A percentile compares a stretch with the other conserved stretches of the same genome.
Evolutionary conservation across 1,139 yeast genomes (phyloP).

Genomic region (Zygosaccharomyces pseudobailii): DNA sequence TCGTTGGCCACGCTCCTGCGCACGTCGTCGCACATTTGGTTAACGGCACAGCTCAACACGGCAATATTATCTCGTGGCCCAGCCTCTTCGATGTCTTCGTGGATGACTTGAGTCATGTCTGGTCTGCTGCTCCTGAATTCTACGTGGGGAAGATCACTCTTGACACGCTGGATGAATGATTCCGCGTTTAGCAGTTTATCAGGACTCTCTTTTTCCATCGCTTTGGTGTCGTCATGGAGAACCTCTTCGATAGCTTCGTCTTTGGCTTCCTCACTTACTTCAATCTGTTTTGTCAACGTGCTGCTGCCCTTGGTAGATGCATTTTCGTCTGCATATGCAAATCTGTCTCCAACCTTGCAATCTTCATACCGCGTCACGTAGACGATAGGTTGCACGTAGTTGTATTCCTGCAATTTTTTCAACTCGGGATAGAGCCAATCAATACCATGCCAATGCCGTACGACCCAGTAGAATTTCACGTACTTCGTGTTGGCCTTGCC

Average conservation of each 20-base stretch:
- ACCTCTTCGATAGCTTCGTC: not conserved
- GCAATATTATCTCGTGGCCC: conserved; percentile 8
- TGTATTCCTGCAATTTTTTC: conserved; percentile 5
- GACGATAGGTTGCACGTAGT: conserved; percentile 11
- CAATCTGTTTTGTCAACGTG: not conserved
- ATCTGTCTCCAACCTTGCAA: conserved; percentile 1
- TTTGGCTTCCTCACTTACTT: not conserved
- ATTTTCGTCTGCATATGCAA: not conserved
- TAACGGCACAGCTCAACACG: conserved; percentile 17
- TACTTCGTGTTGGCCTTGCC: conserved; percentile 17
- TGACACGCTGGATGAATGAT: not conserved
- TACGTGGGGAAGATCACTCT: conserved; percentile 6
- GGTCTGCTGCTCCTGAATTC: conserved; percentile 6
- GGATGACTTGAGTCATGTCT: conserved; percentile 3
- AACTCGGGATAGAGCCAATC: conserved; percentile 16
- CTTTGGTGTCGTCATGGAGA: not conserved
- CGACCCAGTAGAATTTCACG: conserved; percentile 47
- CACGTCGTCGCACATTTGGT: conserved; percentile 16
- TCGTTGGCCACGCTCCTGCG: conserved; percentile 12
- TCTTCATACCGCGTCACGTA: conserved; percentile 10
- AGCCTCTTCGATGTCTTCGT: conserved; percentile 6
- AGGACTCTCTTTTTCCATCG: not conserved
- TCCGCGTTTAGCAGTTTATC: not conserved
- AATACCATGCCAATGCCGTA: conserved; percentile 37
- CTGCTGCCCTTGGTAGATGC: not conserved